Evolutionary conservation across 352 stramenopile species (phyloP), one percentile per base, ranked within the genome.

Genomic region (Blastocystis sp.): DNA sequence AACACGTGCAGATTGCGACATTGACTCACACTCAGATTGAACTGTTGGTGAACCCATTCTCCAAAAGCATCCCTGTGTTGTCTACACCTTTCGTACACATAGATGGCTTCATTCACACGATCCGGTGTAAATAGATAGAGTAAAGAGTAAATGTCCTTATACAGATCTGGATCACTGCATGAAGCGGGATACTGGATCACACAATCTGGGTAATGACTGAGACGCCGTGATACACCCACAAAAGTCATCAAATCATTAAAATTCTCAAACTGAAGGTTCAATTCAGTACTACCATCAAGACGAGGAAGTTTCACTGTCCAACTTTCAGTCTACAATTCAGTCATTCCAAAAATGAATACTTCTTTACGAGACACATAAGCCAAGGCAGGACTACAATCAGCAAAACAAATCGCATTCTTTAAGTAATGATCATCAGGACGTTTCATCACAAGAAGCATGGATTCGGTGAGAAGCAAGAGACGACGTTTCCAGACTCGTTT

Each of bases 171-270:
- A 42, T 84, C 73, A 30, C 6, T 15, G 40, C 73, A 84, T 2
- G 19, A 7, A 54, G 15, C 17, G 7, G 73, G 73, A 33, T 33
- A 42, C 73, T 33, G 11, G 15, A 68, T 35, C 0, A 42, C n/a
- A 37, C 24, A 68, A 24, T 64, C 48, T 22, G 73, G 48, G 56
- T 66, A 84, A 15, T 44, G 24, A 3, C 48, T 22, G 19, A 64
- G 35, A 17, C 24, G 73, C 9, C 73, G 73, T 15, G 73, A 30
- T 22, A 84, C 24, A 1, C 73, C 73, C 2, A 84, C 37, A 30
- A 84, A 53, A 22, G 54, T 62, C 73, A 84, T 84, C 73, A 84
- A 35, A 57, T 84, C 73, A 51, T 68, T 84, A 51, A 84, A 84
- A 37, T n/a, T 54, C 24, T 68, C 53, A 57, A 84, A 84, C 22